phyloP scores from a whole-genome alignment of 805 yeast genomes.

The Myxozyma monticola region DNA sequence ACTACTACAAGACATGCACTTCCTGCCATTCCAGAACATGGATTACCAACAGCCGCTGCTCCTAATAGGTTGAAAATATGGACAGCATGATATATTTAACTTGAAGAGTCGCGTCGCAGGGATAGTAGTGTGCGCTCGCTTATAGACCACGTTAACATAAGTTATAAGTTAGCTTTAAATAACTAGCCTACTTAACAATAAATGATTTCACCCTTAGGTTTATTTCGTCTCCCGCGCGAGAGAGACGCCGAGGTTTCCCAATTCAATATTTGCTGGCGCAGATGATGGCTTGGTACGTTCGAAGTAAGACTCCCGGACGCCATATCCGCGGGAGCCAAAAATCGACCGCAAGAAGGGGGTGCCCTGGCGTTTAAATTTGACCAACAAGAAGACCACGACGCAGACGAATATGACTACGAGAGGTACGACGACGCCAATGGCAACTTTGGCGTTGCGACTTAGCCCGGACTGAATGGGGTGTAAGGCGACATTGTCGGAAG shows the following conservation, averaged over 20 bases:
- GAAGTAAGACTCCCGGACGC: slow-evolving; percentile 2
- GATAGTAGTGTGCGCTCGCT: too few species aligned
- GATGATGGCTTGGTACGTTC: slow-evolving; percentile 1
- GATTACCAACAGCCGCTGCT: too few species aligned
- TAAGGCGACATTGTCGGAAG: slow-evolving; percentile 48
- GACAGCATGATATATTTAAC: too few species aligned
- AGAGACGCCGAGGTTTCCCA: slow-evolving; percentile 3
- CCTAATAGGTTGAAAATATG: too few species aligned
- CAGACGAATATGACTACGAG: slow-evolving; percentile 11
- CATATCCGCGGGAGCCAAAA: slow-evolving; percentile 18
- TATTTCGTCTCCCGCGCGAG: background rate
- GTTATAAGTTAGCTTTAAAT: too few species aligned
- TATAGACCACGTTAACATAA: too few species aligned
- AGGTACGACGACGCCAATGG: slow-evolving; percentile 18
- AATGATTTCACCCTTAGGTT: too few species aligned
- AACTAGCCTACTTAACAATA: too few species aligned
- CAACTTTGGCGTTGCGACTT: slow-evolving; percentile 10
- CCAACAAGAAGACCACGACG: slow-evolving; percentile 10
- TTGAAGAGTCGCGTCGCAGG: too few species aligned
- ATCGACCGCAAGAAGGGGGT: background rate
- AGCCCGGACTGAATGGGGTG: too few species aligned
- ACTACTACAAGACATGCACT: too few species aligned
- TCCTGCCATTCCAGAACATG: too few species aligned
- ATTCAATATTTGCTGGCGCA: slow-evolving; percentile 17
- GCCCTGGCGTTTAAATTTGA: slow-evolving; percentile 4